phyloP scores from a whole-genome alignment of 179 eudicot species.

The Carnegiea gigantea region DNA sequence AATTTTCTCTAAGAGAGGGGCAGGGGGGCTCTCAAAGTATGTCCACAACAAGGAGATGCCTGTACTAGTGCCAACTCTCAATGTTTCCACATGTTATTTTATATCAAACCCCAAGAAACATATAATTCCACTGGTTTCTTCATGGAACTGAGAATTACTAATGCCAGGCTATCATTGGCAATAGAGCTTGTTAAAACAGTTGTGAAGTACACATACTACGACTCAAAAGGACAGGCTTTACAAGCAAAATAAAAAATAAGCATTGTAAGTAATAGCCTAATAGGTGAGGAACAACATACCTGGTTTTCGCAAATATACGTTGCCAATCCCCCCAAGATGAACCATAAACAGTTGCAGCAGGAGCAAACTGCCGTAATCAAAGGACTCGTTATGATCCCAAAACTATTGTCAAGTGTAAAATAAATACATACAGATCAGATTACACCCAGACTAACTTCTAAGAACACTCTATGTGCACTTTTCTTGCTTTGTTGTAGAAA shows the following conservation, averaged over 20 bases:
- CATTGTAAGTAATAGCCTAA: too few relatives aligned
- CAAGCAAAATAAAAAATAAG: not conserved
- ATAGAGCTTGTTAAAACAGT: not conserved
- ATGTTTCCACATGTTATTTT: not conserved
- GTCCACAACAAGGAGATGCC: not conserved
- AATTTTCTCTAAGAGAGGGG: not conserved
- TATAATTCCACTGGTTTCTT: not conserved
- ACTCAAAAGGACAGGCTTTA: not conserved
- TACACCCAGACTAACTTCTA: not conserved
- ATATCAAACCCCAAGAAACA: not conserved
- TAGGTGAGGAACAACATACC: slow-evolving; percentile 32
- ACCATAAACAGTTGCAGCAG: slow-evolving; percentile 86
- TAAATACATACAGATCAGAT: not conserved
- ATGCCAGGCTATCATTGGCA: not conserved
- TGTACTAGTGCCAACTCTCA: not conserved
- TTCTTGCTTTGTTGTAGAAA: not conserved
- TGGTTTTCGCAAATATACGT: slow-evolving; percentile 67
- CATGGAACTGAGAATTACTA: not conserved
- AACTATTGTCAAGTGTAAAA: not conserved
- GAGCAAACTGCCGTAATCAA: slow-evolving; percentile 52
- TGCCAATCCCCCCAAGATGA: slow-evolving; percentile 86
- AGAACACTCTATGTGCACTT: not conserved
- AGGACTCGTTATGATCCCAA: slow-evolving; percentile 7
- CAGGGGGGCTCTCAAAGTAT: not conserved
- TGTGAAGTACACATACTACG: not conserved